Evolutionary conservation across 139 green algal species (phyloP).

Genomic region (Coelastrella sp.): DNA sequence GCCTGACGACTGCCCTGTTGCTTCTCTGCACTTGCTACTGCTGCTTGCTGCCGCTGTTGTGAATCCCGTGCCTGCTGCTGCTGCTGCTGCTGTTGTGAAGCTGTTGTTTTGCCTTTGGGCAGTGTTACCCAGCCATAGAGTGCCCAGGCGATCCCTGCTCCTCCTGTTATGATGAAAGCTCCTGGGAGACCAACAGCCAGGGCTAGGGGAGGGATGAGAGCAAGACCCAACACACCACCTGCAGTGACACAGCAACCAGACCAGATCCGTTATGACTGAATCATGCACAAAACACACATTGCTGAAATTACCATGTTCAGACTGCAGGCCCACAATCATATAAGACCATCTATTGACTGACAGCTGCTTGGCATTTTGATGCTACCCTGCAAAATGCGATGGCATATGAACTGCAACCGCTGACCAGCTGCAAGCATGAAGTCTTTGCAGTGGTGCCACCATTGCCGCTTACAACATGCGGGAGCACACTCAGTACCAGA

Average conservation of each 20-base stretch:
- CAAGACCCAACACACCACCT: constrained; percentile 39
- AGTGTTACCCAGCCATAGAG: background rate
- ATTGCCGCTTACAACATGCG: background rate
- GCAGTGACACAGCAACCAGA: background rate
- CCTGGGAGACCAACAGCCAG: constrained; percentile 12
- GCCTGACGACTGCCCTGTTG: background rate
- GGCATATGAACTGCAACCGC: no score
- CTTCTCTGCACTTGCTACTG: background rate
- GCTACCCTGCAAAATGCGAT: no score
- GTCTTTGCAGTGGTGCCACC: background rate
- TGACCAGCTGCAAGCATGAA: no score
- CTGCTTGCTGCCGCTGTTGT: constrained; percentile 45
- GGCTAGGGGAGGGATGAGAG: background rate
- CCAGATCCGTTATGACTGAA: constrained; percentile 63
- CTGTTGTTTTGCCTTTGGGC: background rate
- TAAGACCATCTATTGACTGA: no score
- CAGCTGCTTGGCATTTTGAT: no score
- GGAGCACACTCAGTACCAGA: background rate
- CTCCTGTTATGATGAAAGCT: constrained; percentile 14
- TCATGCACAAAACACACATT: constrained; percentile 5
- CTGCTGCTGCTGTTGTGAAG: constrained; percentile 37
- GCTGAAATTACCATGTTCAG: no score
- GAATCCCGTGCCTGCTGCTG: constrained; percentile 19
- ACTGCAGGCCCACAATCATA: no score
- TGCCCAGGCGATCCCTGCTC: constrained; percentile 32